Conservation (phyloP, 1,284 basidiomycete species). For the Malassezia yamatoensis region DNA sequence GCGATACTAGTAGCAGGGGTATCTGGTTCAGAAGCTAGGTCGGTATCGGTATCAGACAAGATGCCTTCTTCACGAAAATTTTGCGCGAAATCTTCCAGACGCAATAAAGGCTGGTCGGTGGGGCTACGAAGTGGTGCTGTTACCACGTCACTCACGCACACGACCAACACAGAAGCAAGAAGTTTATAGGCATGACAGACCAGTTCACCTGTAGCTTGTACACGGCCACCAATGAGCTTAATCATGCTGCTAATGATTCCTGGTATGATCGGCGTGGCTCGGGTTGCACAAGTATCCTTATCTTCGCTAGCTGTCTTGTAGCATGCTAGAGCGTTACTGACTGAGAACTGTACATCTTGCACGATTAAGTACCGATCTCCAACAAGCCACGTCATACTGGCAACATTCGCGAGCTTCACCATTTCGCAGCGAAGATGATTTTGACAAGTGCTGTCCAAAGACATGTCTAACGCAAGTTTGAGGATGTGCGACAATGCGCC, state of each 20-base stretch:
- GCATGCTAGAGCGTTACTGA: not conserved
- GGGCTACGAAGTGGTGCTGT: not conserved
- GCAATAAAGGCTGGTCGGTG: not conserved
- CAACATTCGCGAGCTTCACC: conserved; percentile 1
- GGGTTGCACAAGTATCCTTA: not conserved
- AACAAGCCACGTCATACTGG: conserved; percentile 6
- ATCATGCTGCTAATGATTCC: conserved; percentile 13
- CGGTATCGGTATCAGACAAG: not conserved
- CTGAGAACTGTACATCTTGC: not conserved
- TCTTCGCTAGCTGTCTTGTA: not conserved
- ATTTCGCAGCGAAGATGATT: not conserved
- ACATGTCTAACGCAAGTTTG: conserved; percentile 13
- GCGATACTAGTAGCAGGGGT: conserved; percentile 1
- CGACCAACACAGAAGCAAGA: conserved; percentile 3
- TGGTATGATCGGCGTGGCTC: conserved; percentile 5
- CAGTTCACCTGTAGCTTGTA: not conserved
- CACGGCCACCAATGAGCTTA: not conserved
- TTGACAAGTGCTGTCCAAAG: not conserved
- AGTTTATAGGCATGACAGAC: not conserved
- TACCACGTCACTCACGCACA: conserved; percentile 8
- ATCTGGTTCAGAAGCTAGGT: not conserved
- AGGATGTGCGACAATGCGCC: conserved; percentile 14
- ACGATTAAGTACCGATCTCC: not conserved
- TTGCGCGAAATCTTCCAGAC: conserved; percentile 9
- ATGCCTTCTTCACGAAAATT: not conserved